Base-by-base conservation (phyloP, 768 basidiomycete species). In the Kwoniella sp. region DNA sequence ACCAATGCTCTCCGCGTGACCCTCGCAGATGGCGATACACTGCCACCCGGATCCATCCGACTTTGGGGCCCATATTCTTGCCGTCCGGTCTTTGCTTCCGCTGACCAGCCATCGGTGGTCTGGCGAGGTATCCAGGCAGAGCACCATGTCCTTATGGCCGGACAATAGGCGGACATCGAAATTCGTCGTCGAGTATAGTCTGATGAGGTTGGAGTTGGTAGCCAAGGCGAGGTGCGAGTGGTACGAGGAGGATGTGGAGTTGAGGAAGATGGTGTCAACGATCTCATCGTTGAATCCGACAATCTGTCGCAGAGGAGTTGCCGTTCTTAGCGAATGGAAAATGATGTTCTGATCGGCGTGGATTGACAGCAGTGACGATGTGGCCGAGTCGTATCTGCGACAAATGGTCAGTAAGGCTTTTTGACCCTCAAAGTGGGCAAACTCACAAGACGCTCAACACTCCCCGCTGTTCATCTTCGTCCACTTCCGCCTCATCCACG, bases 261-360 rank as follows among this genome's bases (percentile, higher is more conserved):
- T 69, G 53, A 99, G 79, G 76, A 91, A 89, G 23, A 81, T 79
- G 4, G 84, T 82, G 65, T 98, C 95, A 44, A 96, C 86, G 60
- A 98, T 91, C 74, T 98, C 93, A 74, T 99, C 95, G 73, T 98
- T 98, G 79, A 86, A 99, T 0, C 95, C 95, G 63, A 98, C 84
- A 60, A 98, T 76, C 63, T 96, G 93, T 15, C 87, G 85, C 2
- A 79, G 77, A 22, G 88, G 76, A 8, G 80, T 76, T 27, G 79
- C 80, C 1, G 82, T 81, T n/a, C 78, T 72, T 7, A 93, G 77
- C 2, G 88, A 90, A 73, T 91, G 84, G 76, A 89, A 89, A 40
- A 91, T 79, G 62, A 99, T 92, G 62, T 98, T 99, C 75, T 98
- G 95, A 73, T 99, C 93, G 20, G 88, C 90, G 70, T 93, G 92